Evolutionary conservation across 2,329 filamentous ascomycete genomes (phyloP), one percentile per base, ranked within the genome.

Genomic region (Alternaria infectoria): DNA sequence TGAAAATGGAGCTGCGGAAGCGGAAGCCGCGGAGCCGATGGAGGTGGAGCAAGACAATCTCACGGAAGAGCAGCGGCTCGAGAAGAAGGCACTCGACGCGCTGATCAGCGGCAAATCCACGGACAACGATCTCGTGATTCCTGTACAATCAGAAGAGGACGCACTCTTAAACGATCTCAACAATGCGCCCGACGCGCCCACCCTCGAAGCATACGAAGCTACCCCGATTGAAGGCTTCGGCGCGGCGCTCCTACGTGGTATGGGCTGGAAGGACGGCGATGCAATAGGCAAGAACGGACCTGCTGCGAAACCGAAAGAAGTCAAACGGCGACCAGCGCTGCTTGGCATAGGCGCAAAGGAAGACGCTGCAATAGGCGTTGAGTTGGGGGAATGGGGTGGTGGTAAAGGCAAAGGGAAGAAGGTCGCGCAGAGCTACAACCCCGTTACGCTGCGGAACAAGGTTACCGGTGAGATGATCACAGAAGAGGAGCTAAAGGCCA

Each of bases 171-270:
- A 87, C 25, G 92, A 95, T 76, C 86, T 94, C 28, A 84, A 87
- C 12, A 83, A 87, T 25, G 90, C 93, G 1, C 93, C 93, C 1
- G 91, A 93, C 21, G 85, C 88, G 28, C 90, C 93, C 5, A 92
- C 89, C 0, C 83, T 97, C 17, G 91, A 92, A 32, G 93, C 96
- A 73, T 98, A 98, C 81, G 90, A 91, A 62, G 89, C 91, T 12
- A 91, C 97, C 65, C 95, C 96, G 0, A 93, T 98, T 15, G 95
- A 97, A 70, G 93, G 97, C 72, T 99, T 98, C 69, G 96, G 96
- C 8, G 91, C 93, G 17, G 93, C 94, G 0, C 85, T 98, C 67
- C 85, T 99, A 36, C 89, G 94, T 30, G 93, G 94, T 10, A 97
- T 98, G 92, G 96, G 96, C 9, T 97, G 95, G 94, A 93, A 97